Evolutionary conservation across 345 rosid species (phyloP), one percentile per base, ranked within the genome.

Genomic region (Salix viminalis): DNA sequence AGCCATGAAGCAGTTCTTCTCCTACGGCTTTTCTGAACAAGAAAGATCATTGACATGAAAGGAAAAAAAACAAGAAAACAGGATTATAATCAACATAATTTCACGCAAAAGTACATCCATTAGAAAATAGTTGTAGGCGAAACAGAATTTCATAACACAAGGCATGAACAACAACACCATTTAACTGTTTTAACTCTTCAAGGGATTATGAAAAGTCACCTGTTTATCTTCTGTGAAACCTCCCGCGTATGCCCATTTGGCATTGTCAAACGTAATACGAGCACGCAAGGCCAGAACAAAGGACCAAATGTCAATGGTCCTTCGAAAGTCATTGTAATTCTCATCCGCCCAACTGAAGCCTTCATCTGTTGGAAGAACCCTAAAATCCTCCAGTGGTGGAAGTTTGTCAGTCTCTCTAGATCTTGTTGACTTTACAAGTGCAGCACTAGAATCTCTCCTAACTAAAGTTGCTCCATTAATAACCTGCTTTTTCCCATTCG

Each of bases 261-360:
- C 96, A 79, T 91, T 90, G 48, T 95, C 99, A 7, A 95, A 85
- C 80, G 89, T 80, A 70, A 95, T 80, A 28, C 94, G 97, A 37
- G 88, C 39, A 79, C 97, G 89, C 37, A 95, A 82, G 23, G 97
- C 85, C 60, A 91, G 39, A 77, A 91, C 88, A 81, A 90, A 91
- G 21, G 98, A 95, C 99, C 99, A 93, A 76, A 95, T 90, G 86
- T 95, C 99, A 52, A 90, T 75, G 74, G 84, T 89, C 78, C 99
- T 90, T 75, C 91, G 97, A 77, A 77, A 69, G 23, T 88, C 82
- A 77, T 79, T 95, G 65, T 95, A 95, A 52, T 95, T 95, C 85
- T 93, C 96, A 80, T 87, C 85, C 32, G 98, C 98, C 99, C 99
- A 95, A 84, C 96, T 91, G 85, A 93, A 95, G 65, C 88, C 89